Conservation (phyloP, 345 rosid genomes). For the Citrus australasica region DNA sequence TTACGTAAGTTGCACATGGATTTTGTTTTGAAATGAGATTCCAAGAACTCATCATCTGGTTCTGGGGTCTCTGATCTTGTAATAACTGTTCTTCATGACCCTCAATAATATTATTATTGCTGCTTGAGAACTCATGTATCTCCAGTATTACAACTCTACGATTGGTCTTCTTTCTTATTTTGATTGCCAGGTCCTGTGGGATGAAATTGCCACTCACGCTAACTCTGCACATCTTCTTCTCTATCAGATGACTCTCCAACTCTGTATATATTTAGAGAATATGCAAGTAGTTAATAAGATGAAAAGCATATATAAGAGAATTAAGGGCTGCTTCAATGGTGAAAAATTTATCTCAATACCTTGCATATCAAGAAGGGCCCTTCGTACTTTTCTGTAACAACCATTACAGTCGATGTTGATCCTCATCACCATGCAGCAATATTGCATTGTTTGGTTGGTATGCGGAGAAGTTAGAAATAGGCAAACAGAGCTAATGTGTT, state of each 20-base stretch:
- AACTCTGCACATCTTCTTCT: constrained; percentile 39
- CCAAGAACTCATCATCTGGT: background rate
- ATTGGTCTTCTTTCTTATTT: constrained; percentile 46
- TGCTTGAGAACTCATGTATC: constrained; percentile 24
- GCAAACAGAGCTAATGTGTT: background rate
- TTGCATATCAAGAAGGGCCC: constrained; percentile 38
- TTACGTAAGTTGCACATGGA: background rate
- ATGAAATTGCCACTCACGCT: constrained; percentile 34
- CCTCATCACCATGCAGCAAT: constrained; percentile 47
- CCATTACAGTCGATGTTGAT: constrained; percentile 53
- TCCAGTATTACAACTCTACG: constrained; percentile 55
- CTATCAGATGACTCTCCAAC: constrained; percentile 43
- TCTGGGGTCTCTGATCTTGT: background rate
- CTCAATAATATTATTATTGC: background rate
- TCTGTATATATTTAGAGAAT: constrained; percentile 11
- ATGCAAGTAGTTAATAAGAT: too few species aligned
- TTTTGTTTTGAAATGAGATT: constrained; percentile 11
- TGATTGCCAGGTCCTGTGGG: constrained; percentile 46
- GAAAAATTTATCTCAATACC: constrained; percentile 13
- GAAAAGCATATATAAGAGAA: background rate
- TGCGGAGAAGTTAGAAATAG: background rate
- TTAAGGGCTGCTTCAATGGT: background rate
- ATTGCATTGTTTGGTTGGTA: constrained; percentile 15
- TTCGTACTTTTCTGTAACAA: constrained; percentile 44
- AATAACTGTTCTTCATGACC: background rate